Conservation (phyloP, 108 stramenopile genomes). For the Schizochytrium sp. region DNA sequence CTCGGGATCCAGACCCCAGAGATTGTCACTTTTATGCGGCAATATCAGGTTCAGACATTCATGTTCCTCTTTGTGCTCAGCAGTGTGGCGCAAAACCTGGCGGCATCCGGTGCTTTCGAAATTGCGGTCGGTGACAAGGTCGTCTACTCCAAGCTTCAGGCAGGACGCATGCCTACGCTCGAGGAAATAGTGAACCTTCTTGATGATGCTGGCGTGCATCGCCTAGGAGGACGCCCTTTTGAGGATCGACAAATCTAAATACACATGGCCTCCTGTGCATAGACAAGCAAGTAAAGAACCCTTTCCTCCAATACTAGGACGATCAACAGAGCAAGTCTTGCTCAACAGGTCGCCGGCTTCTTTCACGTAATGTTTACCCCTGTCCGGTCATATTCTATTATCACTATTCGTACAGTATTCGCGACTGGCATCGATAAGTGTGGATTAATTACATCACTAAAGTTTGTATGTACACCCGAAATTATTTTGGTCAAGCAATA, state of each 20-base stretch:
- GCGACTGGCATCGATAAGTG: no score
- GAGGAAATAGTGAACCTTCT: slow-evolving; percentile 1
- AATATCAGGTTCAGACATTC: slow-evolving; percentile 47
- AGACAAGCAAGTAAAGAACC: no score
- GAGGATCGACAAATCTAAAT: slow-evolving; percentile 55
- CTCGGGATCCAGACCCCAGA: slow-evolving; percentile 35
- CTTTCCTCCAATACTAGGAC: no score
- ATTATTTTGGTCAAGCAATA: background rate
- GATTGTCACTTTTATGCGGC: background rate
- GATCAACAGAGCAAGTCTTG: no score
- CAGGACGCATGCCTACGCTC: slow-evolving; percentile 29
- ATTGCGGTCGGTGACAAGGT: slow-evolving; percentile 11
- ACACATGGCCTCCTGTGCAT: background rate
- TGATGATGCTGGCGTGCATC: slow-evolving; percentile 37
- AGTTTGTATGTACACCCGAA: no score
- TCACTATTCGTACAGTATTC: no score
- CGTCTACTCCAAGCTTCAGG: slow-evolving; percentile 39
- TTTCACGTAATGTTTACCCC: no score
- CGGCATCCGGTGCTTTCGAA: slow-evolving; percentile 26
- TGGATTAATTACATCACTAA: no score
- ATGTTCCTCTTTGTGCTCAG: slow-evolving; percentile 38
- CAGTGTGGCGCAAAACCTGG: slow-evolving; percentile 56
- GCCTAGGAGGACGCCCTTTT: background rate
- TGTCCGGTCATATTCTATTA: no score
- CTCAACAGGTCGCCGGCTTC: no score